phyloP scores from a whole-genome alignment of 2,329 filamentous ascomycete genomes.

The Phoma sp. region DNA sequence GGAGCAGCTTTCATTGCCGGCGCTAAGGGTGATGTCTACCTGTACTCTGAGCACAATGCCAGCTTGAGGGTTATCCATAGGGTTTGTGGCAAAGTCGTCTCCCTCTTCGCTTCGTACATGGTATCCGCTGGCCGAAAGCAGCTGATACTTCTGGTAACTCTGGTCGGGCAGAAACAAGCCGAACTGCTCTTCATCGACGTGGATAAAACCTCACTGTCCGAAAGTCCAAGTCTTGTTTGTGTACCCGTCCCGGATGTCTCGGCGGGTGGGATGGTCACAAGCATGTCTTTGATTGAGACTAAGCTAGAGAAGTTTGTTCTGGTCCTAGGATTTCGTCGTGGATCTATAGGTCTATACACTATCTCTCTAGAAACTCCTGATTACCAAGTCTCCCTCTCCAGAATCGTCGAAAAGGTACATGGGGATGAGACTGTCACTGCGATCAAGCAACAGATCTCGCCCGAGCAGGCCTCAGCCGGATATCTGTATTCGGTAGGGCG shows the following conservation, averaged over 20 bases:
- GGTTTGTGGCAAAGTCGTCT: constrained; percentile 49
- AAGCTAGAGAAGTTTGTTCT: constrained; percentile 37
- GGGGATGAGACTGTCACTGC: constrained; percentile 71
- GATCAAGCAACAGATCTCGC: constrained; percentile 52
- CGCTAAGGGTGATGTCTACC: constrained; percentile 51
- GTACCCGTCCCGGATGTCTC: constrained; percentile 38
- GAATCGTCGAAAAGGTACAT: constrained; percentile 47
- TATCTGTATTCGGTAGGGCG: constrained; percentile 75
- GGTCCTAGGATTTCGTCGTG: constrained; percentile 63
- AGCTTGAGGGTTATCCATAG: constrained; percentile 33
- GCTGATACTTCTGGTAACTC: constrained; percentile 46
- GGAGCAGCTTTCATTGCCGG: constrained; percentile 55
- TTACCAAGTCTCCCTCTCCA: constrained; percentile 17
- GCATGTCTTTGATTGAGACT: constrained; percentile 48
- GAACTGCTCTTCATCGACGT: constrained; percentile 36
- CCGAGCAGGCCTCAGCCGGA: constrained; percentile 45
- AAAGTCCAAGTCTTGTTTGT: background rate
- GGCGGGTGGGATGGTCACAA: constrained; percentile 59
- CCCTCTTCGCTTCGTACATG: constrained; percentile 40
- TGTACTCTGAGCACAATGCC: constrained; percentile 35
- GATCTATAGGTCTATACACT: constrained; percentile 59
- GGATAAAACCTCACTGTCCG: background rate
- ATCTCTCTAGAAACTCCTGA: constrained; percentile 13
- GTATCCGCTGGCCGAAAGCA: constrained; percentile 7
- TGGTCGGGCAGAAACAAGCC: constrained; percentile 45